Base-by-base conservation (phyloP, 148 eudicot species). In the Amaranthus cruentus region DNA sequence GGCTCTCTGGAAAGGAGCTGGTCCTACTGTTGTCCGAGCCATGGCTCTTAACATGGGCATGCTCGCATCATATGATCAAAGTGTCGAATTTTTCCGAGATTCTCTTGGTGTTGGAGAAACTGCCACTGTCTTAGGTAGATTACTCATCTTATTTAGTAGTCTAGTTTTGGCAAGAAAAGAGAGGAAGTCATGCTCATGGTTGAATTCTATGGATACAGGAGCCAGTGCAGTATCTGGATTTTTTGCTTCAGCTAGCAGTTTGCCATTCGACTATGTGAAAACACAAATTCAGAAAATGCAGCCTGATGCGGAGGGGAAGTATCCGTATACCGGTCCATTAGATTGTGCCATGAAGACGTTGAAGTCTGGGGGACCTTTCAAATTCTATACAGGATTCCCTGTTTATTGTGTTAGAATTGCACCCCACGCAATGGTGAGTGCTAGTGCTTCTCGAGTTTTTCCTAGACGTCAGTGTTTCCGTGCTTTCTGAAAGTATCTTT, bases 41-140 rank as follows among this genome's bases (percentile, higher is more conserved):
- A 95, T 95, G 98, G 96, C 91, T 6, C 83, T 95, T 59, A 95
- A 95, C 87, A 95, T 91, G 98, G 98, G 98, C 55, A 95, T 95
- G 98, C 97, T 95, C 64, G 98, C 98, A 52, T 95, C 98, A 52
- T 95, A 95, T 79, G 98, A 95, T 79, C 98, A 95, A 76, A 85
- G 89, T 80, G 89, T 91, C 38, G 98, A 95, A 78, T 90, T 95
- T 77, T 90, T 78, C 74, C 86, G 78, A 72, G 98, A 95, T 82
- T 71, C 81, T 79, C 91, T 91, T 59, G 92, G 92, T 70, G 75
- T 86, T 4, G 89, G 90, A 6, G 98, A 95, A 80, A 86, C 85
- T 61, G 76, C 96, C 74, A 94, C 98, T 15, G 84, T 94, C 2
- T 6, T 95, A 52, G 98, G 98, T 95, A 84, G 72, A 79, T 53